Base-by-base conservation (phyloP, 2,329 filamentous ascomycete species). In the Aureobasidium subglaciale region DNA sequence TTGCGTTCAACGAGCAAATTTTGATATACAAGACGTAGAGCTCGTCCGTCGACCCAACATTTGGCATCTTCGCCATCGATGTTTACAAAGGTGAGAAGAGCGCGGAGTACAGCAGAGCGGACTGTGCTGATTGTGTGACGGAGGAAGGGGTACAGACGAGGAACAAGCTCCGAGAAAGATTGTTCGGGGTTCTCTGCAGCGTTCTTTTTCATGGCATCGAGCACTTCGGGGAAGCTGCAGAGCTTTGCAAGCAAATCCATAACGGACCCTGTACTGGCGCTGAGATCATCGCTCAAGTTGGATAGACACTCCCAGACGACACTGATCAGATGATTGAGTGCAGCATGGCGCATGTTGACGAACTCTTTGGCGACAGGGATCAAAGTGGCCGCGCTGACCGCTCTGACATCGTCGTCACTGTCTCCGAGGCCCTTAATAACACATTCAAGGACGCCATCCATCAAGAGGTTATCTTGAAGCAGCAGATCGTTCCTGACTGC, bases 301-400 rank as follows among this genome's bases (percentile, higher is more conserved):
- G 92, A 95, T 22, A 99, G 77, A 73, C 93, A 97, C 66, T 95
- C 88, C 93, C 93, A 99, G 25, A 99, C 91, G 58, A 97, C 95
- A 66, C 88, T 86, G 70, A 96, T 95, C 35, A 99, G 82, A 27
- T 81, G 79, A 59, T 91, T 85, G 29, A 99, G 78, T 40, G 89
- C 85, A 30, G 78, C 78, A 15, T 90, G 87, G 15, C 92, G 86
- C 69, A 95, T 82, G 34, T 84, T 85, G 62, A 97, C 91, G 64
- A 97, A 95, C 66, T 99, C 93, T 67, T 92, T 87, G 5, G 92
- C 91, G 71, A 99, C 96, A 1, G 93, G 93, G 46, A 97, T 93
- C 41, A 99, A 75, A 0, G 95, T 99, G n/a, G 93, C 92, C 9
- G 95, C 93, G 71, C 92, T 96, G 63, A 97, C 92, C 16, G 95